Percentiles rank a stretch among this genome's conserved stretches.
Conservation (phyloP, 306 rosid genomes). For the Vigna nakashimae region DNA sequence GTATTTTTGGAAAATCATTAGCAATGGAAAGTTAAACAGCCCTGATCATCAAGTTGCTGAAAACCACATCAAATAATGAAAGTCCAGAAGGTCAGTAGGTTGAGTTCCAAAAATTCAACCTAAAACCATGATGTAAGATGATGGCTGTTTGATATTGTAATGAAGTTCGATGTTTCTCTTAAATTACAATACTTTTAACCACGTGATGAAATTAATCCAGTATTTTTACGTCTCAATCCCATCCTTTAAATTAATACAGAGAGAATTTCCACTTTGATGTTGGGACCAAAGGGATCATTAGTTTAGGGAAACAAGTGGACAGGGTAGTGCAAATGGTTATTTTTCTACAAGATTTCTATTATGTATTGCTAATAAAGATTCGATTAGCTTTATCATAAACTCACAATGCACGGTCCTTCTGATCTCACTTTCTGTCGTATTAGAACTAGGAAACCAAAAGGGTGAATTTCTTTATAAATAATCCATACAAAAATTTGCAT, state of each 20-base stretch:
- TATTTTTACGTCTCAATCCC: conserved; percentile 26
- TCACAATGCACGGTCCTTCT: conserved; percentile 19
- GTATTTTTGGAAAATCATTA: no score
- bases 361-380: conserved; percentile 28
- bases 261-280: conserved; percentile 20
- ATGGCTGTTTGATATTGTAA: neutral
- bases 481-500: conserved; percentile 31
- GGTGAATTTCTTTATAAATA: conserved; percentile 14
- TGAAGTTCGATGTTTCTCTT: conserved; percentile 45
- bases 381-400: conserved; percentile 1
- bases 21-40: neutral
- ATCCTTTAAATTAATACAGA: neutral
- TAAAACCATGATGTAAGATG: conserved; percentile 35
- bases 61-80: conserved; percentile 14
- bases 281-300: conserved; percentile 28
- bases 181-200: conserved; percentile 20
- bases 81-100: conserved; percentile 1
- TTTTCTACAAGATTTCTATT: conserved; percentile 13
- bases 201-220: conserved; percentile 36
- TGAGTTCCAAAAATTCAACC: conserved; percentile 18
- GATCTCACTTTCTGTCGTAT: conserved; percentile 36
- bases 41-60: neutral
- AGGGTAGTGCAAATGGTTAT: conserved; percentile 2
- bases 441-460: neutral
- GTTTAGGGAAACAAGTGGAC: conserved; percentile 37